Percentiles rank a stretch among this genome's conserved stretches.
Conservation (phyloP, 805 yeast genomes). For the Yamadazyma tumulicola region DNA sequence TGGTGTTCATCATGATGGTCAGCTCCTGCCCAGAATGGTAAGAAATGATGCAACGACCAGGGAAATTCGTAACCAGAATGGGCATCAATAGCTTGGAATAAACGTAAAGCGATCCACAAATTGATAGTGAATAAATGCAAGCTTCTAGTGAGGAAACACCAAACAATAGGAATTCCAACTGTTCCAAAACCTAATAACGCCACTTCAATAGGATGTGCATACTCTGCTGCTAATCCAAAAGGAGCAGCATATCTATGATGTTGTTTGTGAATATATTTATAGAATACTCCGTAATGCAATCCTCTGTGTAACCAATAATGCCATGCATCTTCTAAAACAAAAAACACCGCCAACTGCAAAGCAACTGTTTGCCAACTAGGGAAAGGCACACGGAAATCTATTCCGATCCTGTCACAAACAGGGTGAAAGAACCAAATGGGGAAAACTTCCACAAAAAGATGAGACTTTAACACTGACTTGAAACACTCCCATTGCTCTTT, state of each 20-base stretch:
- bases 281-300: slow-evolving; percentile 54
- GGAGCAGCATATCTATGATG: slow-evolving; percentile 64
- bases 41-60: slow-evolving; percentile 51
- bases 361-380: slow-evolving; percentile 42
- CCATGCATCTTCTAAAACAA: slow-evolving; percentile 56
- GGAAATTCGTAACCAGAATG: slow-evolving; percentile 65
- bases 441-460: slow-evolving; percentile 54
- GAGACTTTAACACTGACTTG: slow-evolving; percentile 54
- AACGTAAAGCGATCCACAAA: slow-evolving; percentile 49
- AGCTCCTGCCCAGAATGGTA: slow-evolving; percentile 68
- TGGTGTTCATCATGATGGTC: slow-evolving; percentile 62
- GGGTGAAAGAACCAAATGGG: slow-evolving; percentile 67
- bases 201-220: slow-evolving; percentile 60
- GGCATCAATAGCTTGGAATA: slow-evolving; percentile 58
- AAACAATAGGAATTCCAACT: slow-evolving; percentile 57
- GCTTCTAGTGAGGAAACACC: slow-evolving; percentile 43
- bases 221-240: slow-evolving; percentile 59
- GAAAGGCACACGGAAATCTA: slow-evolving; percentile 51
- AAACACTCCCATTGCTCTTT: slow-evolving; percentile 62
- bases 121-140: slow-evolving; percentile 54
- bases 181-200: slow-evolving; percentile 57
- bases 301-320: slow-evolving; percentile 59
- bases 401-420: slow-evolving; percentile 45
- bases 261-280: slow-evolving; percentile 56
- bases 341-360: slow-evolving; percentile 46